These are phyloP conservation scores for Aspergillus sclerotiicarbonarius DNA, from an alignment of 495 filamentous ascomycete species.

Conservation along the genomic window DNA sequence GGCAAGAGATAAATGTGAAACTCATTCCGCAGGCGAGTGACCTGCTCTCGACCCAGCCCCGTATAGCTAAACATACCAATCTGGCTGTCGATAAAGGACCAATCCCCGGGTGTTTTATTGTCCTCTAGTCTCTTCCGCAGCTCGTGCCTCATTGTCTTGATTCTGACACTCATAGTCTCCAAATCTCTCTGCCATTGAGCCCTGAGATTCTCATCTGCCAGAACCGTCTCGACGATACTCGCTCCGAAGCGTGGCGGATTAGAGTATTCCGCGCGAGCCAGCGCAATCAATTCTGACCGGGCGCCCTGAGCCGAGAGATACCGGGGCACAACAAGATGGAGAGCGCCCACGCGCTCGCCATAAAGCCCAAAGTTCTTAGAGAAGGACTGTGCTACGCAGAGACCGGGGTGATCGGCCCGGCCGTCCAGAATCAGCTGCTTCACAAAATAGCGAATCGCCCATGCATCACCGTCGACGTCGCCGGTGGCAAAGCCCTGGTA, in stretches of 20 bases:
- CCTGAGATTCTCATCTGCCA: slow-evolving; percentile 19
- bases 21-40: slow-evolving; percentile 20
- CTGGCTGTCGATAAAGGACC: slow-evolving; percentile 29
- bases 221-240: slow-evolving; percentile 30
- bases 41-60: slow-evolving; percentile 23
- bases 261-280: slow-evolving; percentile 30
- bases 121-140: slow-evolving; percentile 21
- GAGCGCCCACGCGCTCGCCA: slow-evolving; percentile 27
- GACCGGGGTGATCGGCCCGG: slow-evolving; percentile 9
- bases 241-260: slow-evolving; percentile 33
- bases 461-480: slow-evolving; percentile 35
- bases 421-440: neutral
- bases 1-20: slow-evolving; percentile 32
- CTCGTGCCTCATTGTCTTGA: slow-evolving; percentile 22
- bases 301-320: slow-evolving; percentile 12
- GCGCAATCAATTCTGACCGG: slow-evolving; percentile 11
- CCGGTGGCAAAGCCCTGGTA: slow-evolving; percentile 48
- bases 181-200: slow-evolving; percentile 37
- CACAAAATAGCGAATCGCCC: slow-evolving; percentile 38
- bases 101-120: slow-evolving; percentile 23
- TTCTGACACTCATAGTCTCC: slow-evolving; percentile 31
- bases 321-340: slow-evolving; percentile 20
- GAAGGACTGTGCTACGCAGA: slow-evolving; percentile 38
- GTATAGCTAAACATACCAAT: slow-evolving; percentile 42
- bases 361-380: slow-evolving; percentile 41